These are phyloP conservation scores for Cercospora zeae-maydis DNA, from an alignment of 2,329 filamentous ascomycete genomes.

Conservation along the genomic window DNA sequence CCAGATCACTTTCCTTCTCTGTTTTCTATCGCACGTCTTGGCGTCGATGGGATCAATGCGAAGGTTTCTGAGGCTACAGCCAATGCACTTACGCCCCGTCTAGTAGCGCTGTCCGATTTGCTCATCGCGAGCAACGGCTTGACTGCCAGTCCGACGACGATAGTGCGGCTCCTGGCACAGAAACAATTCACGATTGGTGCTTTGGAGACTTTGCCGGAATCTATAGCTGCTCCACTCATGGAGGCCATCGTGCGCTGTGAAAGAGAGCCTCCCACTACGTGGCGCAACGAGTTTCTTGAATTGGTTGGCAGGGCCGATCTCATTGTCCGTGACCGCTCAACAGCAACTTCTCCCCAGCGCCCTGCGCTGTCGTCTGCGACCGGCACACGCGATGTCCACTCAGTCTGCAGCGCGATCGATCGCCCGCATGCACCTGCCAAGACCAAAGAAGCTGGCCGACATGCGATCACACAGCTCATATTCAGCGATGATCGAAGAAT, in stretches of 20 bases:
- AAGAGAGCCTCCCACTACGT: conserved; percentile 71
- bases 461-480: conserved; percentile 76
- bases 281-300: conserved; percentile 67
- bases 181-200: conserved; percentile 64
- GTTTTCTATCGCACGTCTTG: conserved; percentile 24
- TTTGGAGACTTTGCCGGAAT: conserved; percentile 80
- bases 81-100: conserved; percentile 25
- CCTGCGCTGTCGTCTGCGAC: background rate
- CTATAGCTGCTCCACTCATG: conserved; percentile 72
- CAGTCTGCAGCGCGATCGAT: conserved; percentile 68
- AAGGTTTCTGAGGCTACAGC: conserved; percentile 14
- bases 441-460: conserved; percentile 71
- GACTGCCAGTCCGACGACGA: conserved; percentile 17
- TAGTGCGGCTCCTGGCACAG: conserved; percentile 61
- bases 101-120: conserved; percentile 26
- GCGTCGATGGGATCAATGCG: background rate
- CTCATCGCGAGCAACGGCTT: conserved; percentile 27
- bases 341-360: background rate
- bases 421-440: conserved; percentile 66
- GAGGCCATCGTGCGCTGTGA: conserved; percentile 85
- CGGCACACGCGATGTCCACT: conserved; percentile 9
- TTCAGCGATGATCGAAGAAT: conserved; percentile 90
- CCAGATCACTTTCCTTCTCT: conserved; percentile 28
- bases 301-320: conserved; percentile 81
- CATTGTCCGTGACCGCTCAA: conserved; percentile 37